Evolutionary conservation across 2,329 filamentous ascomycete species (phyloP).

Genomic region (Lizonia empirigonia): DNA sequence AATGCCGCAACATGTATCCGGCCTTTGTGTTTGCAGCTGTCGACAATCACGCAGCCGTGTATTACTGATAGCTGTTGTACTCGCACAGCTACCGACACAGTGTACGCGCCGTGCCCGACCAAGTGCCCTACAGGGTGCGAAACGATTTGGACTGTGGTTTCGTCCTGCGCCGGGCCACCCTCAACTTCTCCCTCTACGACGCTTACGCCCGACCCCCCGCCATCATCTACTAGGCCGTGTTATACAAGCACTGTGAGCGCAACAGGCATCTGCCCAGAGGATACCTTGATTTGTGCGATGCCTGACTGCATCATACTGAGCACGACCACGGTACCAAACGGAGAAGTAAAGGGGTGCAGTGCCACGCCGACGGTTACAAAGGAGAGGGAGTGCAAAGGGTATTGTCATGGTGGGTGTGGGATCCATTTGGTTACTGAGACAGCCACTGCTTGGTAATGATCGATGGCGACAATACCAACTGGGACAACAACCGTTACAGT

Average conservation of each 20-base stretch:
- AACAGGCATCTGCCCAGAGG: conserved; percentile 18
- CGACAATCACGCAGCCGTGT: conserved; percentile 24
- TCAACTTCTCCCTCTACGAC: not conserved
- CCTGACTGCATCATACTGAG: conserved; percentile 23
- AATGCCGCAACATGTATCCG: conserved; percentile 17
- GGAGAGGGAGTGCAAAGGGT: conserved; percentile 16
- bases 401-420: conserved; percentile 23
- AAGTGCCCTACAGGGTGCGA: conserved; percentile 24
- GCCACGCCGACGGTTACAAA: conserved; percentile 19
- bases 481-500: not conserved
- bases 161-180: conserved; percentile 1
- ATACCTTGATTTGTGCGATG: conserved; percentile 10
- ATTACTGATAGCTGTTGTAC: conserved; percentile 24
- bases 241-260: conserved; percentile 16
- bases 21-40: conserved; percentile 13
- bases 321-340: conserved; percentile 20
- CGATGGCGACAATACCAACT: too few relatives aligned
- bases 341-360: conserved; percentile 14
- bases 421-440: conserved; percentile 28
- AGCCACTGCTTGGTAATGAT: conserved; percentile 17
- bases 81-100: conserved; percentile 22
- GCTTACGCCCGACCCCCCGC: not conserved
- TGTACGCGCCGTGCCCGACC: conserved; percentile 20
- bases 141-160: conserved; percentile 19
- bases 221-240: conserved; percentile 11